Conservation (phyloP, 371 early-diverging fungal genomes). For the Actinomortierella wolfii region DNA sequence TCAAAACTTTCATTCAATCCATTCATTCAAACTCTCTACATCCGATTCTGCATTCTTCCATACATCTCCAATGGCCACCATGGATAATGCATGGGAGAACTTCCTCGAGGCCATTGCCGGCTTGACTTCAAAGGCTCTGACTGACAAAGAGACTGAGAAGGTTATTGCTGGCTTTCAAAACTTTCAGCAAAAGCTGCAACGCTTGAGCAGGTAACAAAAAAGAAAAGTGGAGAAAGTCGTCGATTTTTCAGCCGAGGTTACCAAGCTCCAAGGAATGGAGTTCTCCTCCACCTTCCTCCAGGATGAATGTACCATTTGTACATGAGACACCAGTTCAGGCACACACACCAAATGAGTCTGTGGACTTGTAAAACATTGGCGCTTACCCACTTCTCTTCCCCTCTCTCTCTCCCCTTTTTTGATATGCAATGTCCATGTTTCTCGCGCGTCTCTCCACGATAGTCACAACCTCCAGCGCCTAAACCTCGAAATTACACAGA, state of each 20-base stretch:
- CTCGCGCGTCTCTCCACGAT: not conserved
- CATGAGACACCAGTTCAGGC: not conserved
- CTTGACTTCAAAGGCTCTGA: conserved; percentile 74
- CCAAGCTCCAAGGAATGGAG: too few species aligned
- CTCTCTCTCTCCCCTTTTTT: not conserved
- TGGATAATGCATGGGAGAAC: conserved; percentile 62
- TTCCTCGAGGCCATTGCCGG: conserved; percentile 81
- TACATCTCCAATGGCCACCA: conserved; percentile 1
- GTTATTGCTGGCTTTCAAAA: conserved; percentile 68
- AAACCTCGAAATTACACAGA: conserved; percentile 52
- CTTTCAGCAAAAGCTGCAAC: conserved; percentile 72
- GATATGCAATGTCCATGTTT: conserved; percentile 8
- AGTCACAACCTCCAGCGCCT: conserved; percentile 67
- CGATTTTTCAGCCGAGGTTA: not conserved
- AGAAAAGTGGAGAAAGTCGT: not conserved
- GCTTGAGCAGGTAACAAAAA: conserved; percentile 63
- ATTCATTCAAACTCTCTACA: not conserved
- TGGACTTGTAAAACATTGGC: too few species aligned
- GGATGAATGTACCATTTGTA: too few species aligned
- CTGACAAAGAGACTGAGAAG: conserved; percentile 81
- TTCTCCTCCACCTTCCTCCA: too few species aligned
- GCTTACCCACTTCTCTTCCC: not conserved
- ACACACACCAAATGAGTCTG: too few species aligned
- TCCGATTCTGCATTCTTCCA: not conserved
- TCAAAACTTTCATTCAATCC: not conserved